Conservation (phyloP, 225 moss, liverwort and hornwort species). For the Antitrichia curtipendula region DNA sequence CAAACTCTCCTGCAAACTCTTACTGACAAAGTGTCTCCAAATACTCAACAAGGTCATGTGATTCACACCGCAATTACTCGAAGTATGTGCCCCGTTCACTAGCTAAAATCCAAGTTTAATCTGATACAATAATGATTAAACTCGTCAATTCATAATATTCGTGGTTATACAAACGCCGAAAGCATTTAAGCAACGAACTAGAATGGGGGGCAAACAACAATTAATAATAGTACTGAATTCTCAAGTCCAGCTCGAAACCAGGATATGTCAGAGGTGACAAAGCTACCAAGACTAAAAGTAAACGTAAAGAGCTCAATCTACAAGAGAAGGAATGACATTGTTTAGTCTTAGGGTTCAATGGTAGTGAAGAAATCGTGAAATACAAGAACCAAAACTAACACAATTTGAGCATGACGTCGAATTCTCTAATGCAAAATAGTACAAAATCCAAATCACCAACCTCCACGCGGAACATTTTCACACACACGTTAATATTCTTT, state of each 20-base stretch:
- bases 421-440: neutral
- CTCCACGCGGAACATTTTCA: neutral
- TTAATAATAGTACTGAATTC: neutral
- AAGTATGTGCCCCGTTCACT: neutral
- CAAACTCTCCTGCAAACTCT: neutral
- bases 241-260: neutral
- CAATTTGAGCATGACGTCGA: neutral
- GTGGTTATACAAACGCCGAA: neutral
- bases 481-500: neutral
- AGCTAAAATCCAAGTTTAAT: neutral
- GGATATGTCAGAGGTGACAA: neutral
- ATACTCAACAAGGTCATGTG: neutral
- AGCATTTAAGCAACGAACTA: neutral
- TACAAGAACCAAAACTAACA: neutral
- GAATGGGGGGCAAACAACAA: neutral
- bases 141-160: neutral
- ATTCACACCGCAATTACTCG: neutral
- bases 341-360: neutral
- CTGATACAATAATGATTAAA: neutral
- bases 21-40: neutral
- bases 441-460: neutral
- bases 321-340: neutral
- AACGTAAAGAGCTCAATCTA: neutral
- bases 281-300: neutral
- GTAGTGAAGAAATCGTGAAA: neutral